Evolutionary conservation across 495 filamentous ascomycete species (phyloP), one percentile per base, ranked within the genome.

Genomic region (Lasiosphaeris hirsuta): DNA sequence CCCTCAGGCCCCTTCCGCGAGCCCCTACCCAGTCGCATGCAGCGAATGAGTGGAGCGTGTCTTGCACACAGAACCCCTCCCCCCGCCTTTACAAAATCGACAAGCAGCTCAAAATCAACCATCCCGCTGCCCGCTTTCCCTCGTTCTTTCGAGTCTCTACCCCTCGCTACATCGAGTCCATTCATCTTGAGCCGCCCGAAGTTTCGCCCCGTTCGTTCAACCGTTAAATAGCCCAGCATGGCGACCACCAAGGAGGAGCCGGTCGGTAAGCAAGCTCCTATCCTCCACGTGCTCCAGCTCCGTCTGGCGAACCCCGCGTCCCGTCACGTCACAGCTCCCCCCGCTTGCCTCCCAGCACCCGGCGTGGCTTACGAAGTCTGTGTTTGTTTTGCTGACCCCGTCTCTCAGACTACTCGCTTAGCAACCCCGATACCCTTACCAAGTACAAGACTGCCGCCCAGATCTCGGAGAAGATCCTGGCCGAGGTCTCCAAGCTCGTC

Each of bases 381-480:
- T 30, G n/a, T 30, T 30, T 30, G 23, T 14, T 63, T 14, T 63
- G 54, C 58, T 63, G 53, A 62, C 51, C 11, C 54, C 54, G 30
- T 33, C 38, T 30, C 13, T 38, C 61, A 97, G 94, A 97, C 73
- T 96, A 97, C 80, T 84, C 90, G 58, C 82, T 97, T 69, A 89
- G 88, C 76, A 98, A 97, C 81, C 92, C 94, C 49, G 93, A 97
- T 66, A 96, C 92, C 62, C 82, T 98, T 63, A 96, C 95, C 72
- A 98, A 97, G 80, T 98, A 98, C 81, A 97, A 96, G 82, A 90
- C 87, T 60, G 95, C 94, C 39, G 94, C 90, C 48, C 80, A 84
- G 64, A 97, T 98, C 75, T 94, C 94, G 38, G 90, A 96, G 70
- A 94, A 90, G 76, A 92, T 95, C 58, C 85, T 98, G 40, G 89